A percentile compares a stretch with the other conserved stretches of the same genome.
These are phyloP conservation scores for Flaveria ramosissima DNA, from an alignment of 129 eudicot species.

Conservation along the genomic window DNA sequence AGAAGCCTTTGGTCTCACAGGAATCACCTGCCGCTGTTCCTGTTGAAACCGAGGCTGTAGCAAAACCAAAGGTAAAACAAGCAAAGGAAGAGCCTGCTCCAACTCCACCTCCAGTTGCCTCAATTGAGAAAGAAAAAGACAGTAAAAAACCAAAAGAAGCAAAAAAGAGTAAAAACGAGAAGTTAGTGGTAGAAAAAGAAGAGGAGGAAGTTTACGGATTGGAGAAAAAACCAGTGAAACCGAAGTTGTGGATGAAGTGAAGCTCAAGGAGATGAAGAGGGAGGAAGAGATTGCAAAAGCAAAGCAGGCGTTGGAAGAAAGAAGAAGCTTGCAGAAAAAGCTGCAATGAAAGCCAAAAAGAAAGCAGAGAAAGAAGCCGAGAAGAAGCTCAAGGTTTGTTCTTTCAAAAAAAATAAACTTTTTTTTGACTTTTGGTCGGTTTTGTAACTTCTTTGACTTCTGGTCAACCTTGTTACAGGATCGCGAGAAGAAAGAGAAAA, in stretches of 20 bases:
- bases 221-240: constrained; percentile 45
- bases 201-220: constrained; percentile 39
- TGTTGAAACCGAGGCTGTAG: constrained; percentile 37
- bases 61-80: constrained; percentile 47
- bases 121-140: constrained; percentile 34
- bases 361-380: constrained; percentile 88
- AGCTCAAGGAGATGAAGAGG: constrained; percentile 62
- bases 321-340: constrained; percentile 77
- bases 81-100: constrained; percentile 37
- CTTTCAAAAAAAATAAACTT: too few species aligned
- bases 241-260: constrained; percentile 48
- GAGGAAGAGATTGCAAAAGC: constrained; percentile 44
- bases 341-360: constrained; percentile 69
- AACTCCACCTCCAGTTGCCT: constrained; percentile 22
- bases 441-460: not conserved
- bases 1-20: constrained; percentile 59
- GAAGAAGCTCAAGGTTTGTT: constrained; percentile 70
- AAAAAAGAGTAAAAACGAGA: constrained; percentile 31
- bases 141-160: constrained; percentile 38
- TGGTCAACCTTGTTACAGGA: constrained; percentile 41
- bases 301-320: constrained; percentile 70
- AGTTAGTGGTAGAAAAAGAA: constrained; percentile 36
- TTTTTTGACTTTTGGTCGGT: not conserved
- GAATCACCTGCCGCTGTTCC: constrained; percentile 36
- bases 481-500: constrained; percentile 70